phyloP scores from a whole-genome alignment of 106 monocot species.

The Alisma plantagoaquatica region DNA sequence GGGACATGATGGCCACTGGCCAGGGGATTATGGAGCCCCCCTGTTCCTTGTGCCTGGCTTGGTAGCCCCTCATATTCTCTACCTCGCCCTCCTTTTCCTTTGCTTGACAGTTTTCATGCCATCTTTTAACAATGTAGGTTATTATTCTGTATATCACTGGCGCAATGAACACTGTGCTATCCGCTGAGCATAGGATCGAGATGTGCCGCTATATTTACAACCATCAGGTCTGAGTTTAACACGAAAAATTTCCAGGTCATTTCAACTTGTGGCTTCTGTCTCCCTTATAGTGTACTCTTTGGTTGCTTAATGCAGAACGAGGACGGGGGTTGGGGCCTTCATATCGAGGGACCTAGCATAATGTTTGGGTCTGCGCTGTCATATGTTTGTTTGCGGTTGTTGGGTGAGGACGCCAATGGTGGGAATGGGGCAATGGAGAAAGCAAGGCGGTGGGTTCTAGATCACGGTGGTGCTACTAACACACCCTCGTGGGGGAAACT shows the following conservation, averaged over 20 bases:
- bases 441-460: constrained; percentile 68
- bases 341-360: constrained; percentile 72
- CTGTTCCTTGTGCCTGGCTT: constrained; percentile 76
- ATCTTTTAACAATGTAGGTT: constrained; percentile 1
- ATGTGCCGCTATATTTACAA: constrained; percentile 73
- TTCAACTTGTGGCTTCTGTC: not conserved
- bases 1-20: constrained; percentile 81
- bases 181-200: constrained; percentile 53
- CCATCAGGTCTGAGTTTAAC: constrained; percentile 36
- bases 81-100: not conserved
- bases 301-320: constrained; percentile 38
- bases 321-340: constrained; percentile 92
- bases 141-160: constrained; percentile 22
- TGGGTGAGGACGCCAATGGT: constrained; percentile 56
- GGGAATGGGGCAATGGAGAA: constrained; percentile 66
- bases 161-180: constrained; percentile 45
- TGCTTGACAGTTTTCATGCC: not conserved
- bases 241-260: not conserved
- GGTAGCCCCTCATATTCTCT: constrained; percentile 24
- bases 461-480: constrained; percentile 58
- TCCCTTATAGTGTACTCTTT: not conserved
- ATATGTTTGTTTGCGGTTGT: constrained; percentile 71
- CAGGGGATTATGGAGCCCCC: constrained; percentile 78
- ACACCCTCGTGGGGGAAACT: constrained; percentile 87
- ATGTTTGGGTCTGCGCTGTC: constrained; percentile 76